A percentile compares a stretch with the other conserved stretches of the same genome.
phyloP scores from a whole-genome alignment of 2,329 filamentous ascomycete genomes.

The Cephalotrichum gorgonifer region DNA sequence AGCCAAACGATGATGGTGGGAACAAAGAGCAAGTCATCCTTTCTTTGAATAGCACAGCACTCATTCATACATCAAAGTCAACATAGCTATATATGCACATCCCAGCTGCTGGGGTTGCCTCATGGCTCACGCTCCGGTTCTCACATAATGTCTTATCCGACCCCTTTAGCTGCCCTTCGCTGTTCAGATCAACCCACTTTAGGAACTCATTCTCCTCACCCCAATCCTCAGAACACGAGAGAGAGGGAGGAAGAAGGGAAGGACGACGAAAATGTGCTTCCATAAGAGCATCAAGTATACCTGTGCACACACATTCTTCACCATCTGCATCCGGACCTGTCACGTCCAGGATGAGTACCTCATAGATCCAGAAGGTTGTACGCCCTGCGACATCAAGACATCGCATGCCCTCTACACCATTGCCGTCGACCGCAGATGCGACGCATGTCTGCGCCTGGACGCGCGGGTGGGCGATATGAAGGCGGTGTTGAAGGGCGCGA shows the following conservation, averaged over 20 bases:
- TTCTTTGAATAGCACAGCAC: no score
- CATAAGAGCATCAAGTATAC: conserved; percentile 10
- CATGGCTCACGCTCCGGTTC: no score
- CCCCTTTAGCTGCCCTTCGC: no score
- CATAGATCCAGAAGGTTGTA: background rate
- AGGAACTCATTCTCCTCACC: background rate
- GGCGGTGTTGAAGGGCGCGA: background rate
- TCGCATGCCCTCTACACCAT: background rate
- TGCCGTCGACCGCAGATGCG: background rate
- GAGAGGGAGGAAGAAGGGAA: no score
- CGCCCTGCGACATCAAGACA: background rate
- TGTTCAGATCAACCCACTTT: background rate
- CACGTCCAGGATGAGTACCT: background rate
- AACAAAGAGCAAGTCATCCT: no score
- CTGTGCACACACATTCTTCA: conserved; percentile 10
- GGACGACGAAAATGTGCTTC: conserved; percentile 11
- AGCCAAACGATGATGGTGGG: no score
- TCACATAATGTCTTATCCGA: no score
- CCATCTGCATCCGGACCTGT: background rate
- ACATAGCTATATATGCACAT: no score
- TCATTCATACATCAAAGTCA: no score
- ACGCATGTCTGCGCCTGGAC: background rate
- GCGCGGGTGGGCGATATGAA: background rate
- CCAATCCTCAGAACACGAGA: background rate
- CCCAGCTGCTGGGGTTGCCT: no score